These are phyloP conservation scores for Aspergillus haitiensis DNA, from an alignment of 495 filamentous ascomycete species.

Conservation along the genomic window DNA sequence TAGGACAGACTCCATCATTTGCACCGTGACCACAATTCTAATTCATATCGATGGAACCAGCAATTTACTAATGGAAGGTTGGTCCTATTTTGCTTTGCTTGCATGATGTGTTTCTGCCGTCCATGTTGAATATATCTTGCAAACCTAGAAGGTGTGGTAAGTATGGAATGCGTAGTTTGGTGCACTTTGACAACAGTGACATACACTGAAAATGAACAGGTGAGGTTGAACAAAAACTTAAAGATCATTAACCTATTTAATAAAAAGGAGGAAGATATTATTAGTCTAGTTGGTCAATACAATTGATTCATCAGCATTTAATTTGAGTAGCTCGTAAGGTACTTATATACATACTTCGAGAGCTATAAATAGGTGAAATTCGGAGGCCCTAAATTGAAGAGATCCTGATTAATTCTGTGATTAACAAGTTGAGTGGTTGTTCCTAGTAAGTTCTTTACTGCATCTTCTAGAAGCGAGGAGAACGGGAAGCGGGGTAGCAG, in stretches of 20 bases:
- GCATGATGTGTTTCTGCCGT: background rate
- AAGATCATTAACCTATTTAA: too few species aligned
- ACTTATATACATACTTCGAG: too few species aligned
- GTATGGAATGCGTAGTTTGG: too few species aligned
- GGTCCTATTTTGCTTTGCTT: conserved; percentile 59
- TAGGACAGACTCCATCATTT: conserved; percentile 63
- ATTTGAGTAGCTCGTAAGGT: background rate
- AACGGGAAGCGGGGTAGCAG: background rate
- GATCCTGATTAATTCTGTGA: background rate
- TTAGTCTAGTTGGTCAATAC: too few species aligned
- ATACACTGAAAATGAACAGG: too few species aligned
- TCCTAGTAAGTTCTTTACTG: background rate
- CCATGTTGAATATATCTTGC: conserved; percentile 3
- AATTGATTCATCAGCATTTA: background rate
- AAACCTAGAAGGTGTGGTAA: background rate
- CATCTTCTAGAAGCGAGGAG: background rate
- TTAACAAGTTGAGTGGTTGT: background rate
- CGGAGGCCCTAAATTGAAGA: background rate
- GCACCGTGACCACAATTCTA: conserved; percentile 65
- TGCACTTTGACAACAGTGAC: too few species aligned
- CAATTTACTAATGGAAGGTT: conserved; percentile 61
- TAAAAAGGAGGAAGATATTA: too few species aligned
- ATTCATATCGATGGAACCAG: conserved; percentile 59
- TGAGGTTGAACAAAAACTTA: too few species aligned
- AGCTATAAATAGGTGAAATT: too few species aligned